Percentiles rank a stretch among this genome's conserved stretches.
These are phyloP conservation scores for Eucommia ulmoides DNA, from an alignment of 257 asterid species.

Conservation along the genomic window DNA sequence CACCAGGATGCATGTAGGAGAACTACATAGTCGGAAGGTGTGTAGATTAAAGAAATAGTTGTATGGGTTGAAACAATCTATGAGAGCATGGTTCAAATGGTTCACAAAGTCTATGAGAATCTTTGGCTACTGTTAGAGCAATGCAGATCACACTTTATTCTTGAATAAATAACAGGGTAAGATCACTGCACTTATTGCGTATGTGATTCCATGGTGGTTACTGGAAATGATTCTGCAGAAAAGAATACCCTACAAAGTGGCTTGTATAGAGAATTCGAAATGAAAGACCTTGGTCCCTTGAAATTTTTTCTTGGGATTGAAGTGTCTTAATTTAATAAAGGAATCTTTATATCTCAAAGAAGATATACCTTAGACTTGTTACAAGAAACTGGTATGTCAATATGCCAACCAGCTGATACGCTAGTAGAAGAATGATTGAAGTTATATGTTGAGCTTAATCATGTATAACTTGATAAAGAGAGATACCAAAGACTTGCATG, in stretches of 20 bases:
- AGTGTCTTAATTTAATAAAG: not conserved
- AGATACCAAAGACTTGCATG: not conserved
- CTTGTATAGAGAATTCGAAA: not conserved
- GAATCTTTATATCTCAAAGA: not conserved
- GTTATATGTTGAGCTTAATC: not conserved
- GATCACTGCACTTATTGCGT: not conserved
- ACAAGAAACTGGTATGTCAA: not conserved
- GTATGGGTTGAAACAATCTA: not conserved
- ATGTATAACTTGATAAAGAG: not conserved
- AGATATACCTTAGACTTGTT: not conserved
- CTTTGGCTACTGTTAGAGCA: not conserved
- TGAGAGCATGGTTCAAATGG: not conserved
- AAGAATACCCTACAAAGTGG: not conserved
- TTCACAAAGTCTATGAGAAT: not conserved
- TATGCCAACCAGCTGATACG: not conserved
- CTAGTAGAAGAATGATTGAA: not conserved
- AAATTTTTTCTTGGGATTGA: not conserved
- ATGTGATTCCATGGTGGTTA: not conserved
- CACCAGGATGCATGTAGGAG: not conserved
- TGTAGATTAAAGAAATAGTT: not conserved
- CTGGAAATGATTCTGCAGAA: not conserved
- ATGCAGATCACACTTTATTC: not conserved
- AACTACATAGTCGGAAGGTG: not conserved
- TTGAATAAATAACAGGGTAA: not conserved
- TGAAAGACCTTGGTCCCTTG: not conserved